Percentiles rank a stretch among this genome's conserved stretches.
phyloP scores from a whole-genome alignment of 73 alveolate species.

The Paramecium octaurelia region DNA sequence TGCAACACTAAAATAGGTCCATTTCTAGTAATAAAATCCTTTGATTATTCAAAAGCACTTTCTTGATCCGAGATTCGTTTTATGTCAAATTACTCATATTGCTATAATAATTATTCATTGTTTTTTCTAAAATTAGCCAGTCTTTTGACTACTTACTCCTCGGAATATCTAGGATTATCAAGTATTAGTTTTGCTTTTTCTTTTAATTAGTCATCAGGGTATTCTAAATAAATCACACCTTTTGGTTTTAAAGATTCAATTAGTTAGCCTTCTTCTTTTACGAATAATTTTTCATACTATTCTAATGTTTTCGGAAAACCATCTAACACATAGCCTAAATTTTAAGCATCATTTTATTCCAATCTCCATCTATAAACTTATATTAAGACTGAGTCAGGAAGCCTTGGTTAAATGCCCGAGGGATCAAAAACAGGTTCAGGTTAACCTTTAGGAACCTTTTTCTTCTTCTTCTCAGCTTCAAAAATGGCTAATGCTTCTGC shows the following conservation, averaged over 20 bases:
- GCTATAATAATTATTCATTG: slow-evolving; percentile 4
- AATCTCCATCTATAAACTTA: slow-evolving; percentile 52
- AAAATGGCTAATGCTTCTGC: slow-evolving; percentile 53
- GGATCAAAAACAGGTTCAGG: slow-evolving; percentile 65
- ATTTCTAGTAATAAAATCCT: slow-evolving; percentile 6
- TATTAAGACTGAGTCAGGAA: slow-evolving; percentile 52
- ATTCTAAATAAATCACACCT: slow-evolving; percentile 53
- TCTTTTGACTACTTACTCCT: slow-evolving; percentile 30
- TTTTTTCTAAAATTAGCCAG: slow-evolving; percentile 52
- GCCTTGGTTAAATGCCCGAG: slow-evolving; percentile 38
- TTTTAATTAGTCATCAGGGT: slow-evolving; percentile 38
- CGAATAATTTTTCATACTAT: slow-evolving; percentile 57
- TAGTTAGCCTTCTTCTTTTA: slow-evolving; percentile 25
- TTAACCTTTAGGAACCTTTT: slow-evolving; percentile 63
- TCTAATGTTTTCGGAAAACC: slow-evolving; percentile 66
- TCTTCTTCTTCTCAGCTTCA: slow-evolving; percentile 61
- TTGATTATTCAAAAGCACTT: background rate
- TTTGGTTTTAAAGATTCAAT: slow-evolving; percentile 30
- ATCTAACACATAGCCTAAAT: slow-evolving; percentile 65
- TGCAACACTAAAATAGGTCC: slow-evolving; percentile 1
- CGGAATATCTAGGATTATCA: slow-evolving; percentile 4
- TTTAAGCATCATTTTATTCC: slow-evolving; percentile 51
- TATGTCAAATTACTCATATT: slow-evolving; percentile 38
- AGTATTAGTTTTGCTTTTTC: slow-evolving; percentile 16
- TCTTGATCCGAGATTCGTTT: slow-evolving; percentile 18